These are phyloP conservation scores for Trichoderma afroharzianum DNA, from an alignment of 2,329 filamentous ascomycete species.

Conservation along the genomic window DNA sequence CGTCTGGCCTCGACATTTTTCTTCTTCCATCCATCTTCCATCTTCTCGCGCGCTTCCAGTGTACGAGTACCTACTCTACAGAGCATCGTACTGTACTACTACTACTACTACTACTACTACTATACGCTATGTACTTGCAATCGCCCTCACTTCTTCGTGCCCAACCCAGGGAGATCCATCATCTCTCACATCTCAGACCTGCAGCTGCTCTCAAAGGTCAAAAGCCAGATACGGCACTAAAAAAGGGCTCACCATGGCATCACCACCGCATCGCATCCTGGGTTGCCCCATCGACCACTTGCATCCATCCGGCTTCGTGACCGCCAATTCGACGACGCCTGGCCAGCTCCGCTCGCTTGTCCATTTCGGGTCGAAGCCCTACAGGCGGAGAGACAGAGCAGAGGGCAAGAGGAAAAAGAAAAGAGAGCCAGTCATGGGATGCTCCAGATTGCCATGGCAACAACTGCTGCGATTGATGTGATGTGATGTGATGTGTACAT, in stretches of 20 bases:
- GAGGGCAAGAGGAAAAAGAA: neutral
- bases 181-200: neutral
- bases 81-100: no score
- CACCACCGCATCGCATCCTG: neutral
- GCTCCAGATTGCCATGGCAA: slow-evolving; percentile 9
- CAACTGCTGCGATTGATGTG: neutral
- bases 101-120: no score
- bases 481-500: neutral
- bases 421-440: neutral
- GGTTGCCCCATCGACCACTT: slow-evolving; percentile 15
- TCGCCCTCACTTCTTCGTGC: neutral
- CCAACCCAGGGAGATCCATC: neutral
- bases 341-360: slow-evolving; percentile 7
- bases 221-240: neutral
- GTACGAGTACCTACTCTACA: no score
- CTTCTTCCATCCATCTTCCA: neutral
- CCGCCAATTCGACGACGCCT: slow-evolving; percentile 16
- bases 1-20: neutral
- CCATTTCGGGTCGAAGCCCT: neutral
- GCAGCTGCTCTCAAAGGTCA: neutral
- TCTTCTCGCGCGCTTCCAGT: neutral
- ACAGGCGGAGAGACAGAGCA: neutral
- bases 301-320: slow-evolving; percentile 6
- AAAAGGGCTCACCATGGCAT: neutral
- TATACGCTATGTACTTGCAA: no score